Evolutionary conservation across 371 early-diverging fungal genomes (phyloP), one percentile per base, ranked within the genome.

Genomic region (Mucor sp.): DNA sequence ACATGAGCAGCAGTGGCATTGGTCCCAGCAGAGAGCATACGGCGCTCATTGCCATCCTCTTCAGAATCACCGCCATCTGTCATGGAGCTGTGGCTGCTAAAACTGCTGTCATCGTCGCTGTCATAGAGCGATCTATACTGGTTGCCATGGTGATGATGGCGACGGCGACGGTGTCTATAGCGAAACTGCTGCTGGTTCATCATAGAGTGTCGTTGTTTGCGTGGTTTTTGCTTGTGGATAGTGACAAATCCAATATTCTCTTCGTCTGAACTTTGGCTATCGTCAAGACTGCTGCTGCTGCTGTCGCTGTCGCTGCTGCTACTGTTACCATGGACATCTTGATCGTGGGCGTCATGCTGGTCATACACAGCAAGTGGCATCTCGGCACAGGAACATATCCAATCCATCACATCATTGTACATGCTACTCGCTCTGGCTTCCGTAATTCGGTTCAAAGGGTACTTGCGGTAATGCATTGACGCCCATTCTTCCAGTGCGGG

Each of bases 401-500:
- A 78, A 21, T 58, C 58, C 25, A 81, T 56, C 28, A 78, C 59
- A 3, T 74, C 68, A 2, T 65, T 32, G 48, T 76, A 81, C 4
- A 71, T 62, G 2, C 39, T 56, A 9, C 35, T 69, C 14, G 80
- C 73, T 50, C 63, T 59, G 19, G 53, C 30, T 47, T 77, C 75
- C 19, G 70, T 68, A 50, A 83, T 60, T 17, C 44, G 60, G 6
- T 72, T 56, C 3, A 72, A 30, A 0, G 71, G 58, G n/a, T 74
- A 58, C 4, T 62, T 25, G 1, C 61, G 56, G 17, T 50, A 43
- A 21, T 65, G 58, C n/a, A 58, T 53, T 7, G 41, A 15, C 17
- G 77, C 69, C 80, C 78, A 80, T 44, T 56, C 58, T 9, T 68
- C 69, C 30, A 83, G n/a, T 1, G 74, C 71, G 5, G 83, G 80